A percentile compares a stretch with the other conserved stretches of the same genome.
Conservation (phyloP, 2,329 filamentous ascomycete species). For the Penicillium digitatum region DNA sequence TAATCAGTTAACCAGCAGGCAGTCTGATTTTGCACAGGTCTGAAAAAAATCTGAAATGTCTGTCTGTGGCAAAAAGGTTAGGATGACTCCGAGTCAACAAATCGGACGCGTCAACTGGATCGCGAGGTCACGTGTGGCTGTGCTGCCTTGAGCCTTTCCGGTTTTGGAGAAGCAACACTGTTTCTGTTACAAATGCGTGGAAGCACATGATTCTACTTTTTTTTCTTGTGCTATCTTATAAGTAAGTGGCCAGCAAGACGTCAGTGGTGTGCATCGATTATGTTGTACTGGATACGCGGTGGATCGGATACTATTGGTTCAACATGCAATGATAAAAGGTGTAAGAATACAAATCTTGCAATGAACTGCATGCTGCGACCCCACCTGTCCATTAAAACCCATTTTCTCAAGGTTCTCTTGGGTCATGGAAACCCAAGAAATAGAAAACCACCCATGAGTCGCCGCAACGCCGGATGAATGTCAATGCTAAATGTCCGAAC, state of each 20-base stretch:
- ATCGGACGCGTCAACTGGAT: slow-evolving; percentile 33
- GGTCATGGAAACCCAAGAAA: not conserved
- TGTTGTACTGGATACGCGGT: too few relatives aligned
- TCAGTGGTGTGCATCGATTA: not conserved
- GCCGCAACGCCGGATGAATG: not conserved
- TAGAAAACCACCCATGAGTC: not conserved
- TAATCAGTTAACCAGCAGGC: not conserved
- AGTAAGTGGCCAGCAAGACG: too few relatives aligned
- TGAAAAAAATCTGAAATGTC: not conserved
- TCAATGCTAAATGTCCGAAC: not conserved
- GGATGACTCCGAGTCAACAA: slow-evolving; percentile 10
- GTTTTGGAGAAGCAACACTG: slow-evolving; percentile 5
- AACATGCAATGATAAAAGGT: not conserved
- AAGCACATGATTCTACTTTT: not conserved
- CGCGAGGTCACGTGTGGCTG: slow-evolving; percentile 38
- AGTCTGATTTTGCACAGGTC: not conserved
- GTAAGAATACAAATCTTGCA: slow-evolving; percentile 7
- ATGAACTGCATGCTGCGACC: not conserved
- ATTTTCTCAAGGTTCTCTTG: not conserved
- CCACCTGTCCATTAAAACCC: not conserved
- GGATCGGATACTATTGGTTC: not conserved
- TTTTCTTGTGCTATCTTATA: not conserved
- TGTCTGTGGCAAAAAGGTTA: slow-evolving; percentile 23
- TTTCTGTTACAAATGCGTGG: not conserved
- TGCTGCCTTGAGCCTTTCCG: slow-evolving; percentile 6